phyloP scores from a whole-genome alignment of 139 green algal species.

The Bryopsis sp. region DNA sequence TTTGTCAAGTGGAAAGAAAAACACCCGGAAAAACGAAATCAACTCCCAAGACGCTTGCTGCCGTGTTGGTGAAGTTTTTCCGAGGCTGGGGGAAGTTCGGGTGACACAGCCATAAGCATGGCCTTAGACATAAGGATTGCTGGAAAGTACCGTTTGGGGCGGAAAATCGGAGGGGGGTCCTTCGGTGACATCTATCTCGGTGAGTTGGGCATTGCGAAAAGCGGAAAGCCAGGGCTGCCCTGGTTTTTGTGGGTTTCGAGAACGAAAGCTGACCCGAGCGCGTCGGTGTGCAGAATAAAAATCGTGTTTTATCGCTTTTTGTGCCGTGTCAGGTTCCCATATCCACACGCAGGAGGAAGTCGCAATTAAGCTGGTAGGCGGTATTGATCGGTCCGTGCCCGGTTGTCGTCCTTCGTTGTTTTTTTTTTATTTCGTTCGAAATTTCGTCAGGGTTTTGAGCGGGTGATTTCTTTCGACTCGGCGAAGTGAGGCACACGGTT shows the following conservation, averaged over 20 bases:
- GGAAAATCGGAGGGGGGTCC: conserved; percentile 61
- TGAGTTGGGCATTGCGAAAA: conserved; percentile 22
- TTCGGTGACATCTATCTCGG: conserved; percentile 89
- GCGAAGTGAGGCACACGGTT: too few species aligned
- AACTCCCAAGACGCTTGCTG: too few species aligned
- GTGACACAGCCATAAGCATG: conserved; percentile 28
- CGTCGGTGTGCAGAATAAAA: neutral
- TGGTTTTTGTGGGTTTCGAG: conserved; percentile 29
- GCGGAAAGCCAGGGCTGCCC: conserved; percentile 21
- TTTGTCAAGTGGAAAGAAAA: too few species aligned
- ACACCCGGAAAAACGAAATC: too few species aligned
- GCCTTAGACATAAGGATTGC: conserved; percentile 57
- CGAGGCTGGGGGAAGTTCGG: too few species aligned
- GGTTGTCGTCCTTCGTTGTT: neutral
- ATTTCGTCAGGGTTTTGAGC: too few species aligned
- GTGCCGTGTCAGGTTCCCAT: conserved; percentile 75
- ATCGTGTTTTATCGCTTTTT: conserved; percentile 11
- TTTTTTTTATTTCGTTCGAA: neutral
- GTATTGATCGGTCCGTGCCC: neutral
- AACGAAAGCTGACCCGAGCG: too few species aligned
- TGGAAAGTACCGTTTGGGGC: conserved; percentile 63
- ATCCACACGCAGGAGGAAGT: conserved; percentile 97
- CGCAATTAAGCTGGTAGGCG: conserved; percentile 95
- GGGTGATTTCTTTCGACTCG: too few species aligned
- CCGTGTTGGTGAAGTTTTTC: too few species aligned